Evolutionary conservation across 495 filamentous ascomycete species (phyloP), one percentile per base, ranked within the genome.

Genomic region (Penicillium riverlandense): DNA sequence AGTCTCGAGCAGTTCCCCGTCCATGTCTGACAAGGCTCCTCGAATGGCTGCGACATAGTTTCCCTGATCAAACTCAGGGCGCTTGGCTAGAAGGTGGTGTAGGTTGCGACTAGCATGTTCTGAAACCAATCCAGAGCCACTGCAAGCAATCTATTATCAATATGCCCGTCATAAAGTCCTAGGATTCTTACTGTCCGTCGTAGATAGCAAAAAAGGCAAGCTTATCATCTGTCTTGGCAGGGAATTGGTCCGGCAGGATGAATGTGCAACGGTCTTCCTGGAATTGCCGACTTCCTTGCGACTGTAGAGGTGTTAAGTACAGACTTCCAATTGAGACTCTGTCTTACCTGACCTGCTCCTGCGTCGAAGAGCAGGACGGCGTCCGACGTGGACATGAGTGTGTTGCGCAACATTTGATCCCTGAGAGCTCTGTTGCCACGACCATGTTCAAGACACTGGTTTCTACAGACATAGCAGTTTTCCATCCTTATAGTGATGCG

Each of bases 141-240:
- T 71, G 35, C 13, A 35, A 6, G 31, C 37, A 16, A 34, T 30
- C 41, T 29, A 43, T 43, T 44, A 49, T 37, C 4, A 22, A 22
- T 22, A 0, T 22, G 22, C 3, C 22, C 22, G 2, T 22, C 22
- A 22, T 22, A 22, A 22, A 22, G 22, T 4, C 22, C 22, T 22
- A 15, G n/a, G 15, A 12, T 38, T 28, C 67, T 47, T 52, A 71
- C 67, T 71, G 65, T 32, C 67, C 67, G 35, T 71, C 67, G 42
- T 67, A 71, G 10, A 69, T 50, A 9, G 63, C 65, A 45, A 71
- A 64, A 33, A 66, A 58, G 8, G 59, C 67, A 12, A 71, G 11
- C 11, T 59, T 61, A n/a, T 66, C 60, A 11, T 59, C 40, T 12
- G 53, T 55, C 6, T 55, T 36, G 7, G 49, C 50, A 11, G 53